Conservation (phyloP, 495 filamentous ascomycete genomes). For the Cairneyella variabilis region DNA sequence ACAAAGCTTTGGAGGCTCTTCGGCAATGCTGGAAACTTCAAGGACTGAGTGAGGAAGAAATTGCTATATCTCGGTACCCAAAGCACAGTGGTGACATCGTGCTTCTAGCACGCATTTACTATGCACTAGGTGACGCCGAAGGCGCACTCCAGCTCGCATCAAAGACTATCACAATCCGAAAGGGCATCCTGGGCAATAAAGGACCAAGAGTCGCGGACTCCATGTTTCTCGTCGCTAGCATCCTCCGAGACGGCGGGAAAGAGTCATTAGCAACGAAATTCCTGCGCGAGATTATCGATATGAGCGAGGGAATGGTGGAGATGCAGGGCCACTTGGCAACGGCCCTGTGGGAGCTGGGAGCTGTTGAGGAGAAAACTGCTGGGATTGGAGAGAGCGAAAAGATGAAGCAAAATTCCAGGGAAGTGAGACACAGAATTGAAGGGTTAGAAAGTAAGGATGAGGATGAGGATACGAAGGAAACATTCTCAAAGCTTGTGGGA, state of each 20-base stretch:
- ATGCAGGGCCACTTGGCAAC: constrained; percentile 1
- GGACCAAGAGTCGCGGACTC: constrained; percentile 2
- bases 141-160: not conserved
- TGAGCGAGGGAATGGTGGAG: not conserved
- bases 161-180: constrained; percentile 2
- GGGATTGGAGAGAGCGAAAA: not conserved
- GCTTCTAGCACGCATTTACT: constrained; percentile 2
- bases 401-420: not conserved
- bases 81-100: constrained; percentile 4
- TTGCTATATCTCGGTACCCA: not conserved
- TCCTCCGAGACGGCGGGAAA: not conserved
- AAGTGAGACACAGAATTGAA: not conserved
- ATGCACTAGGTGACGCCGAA: not conserved
- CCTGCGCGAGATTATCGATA: constrained; percentile 1
- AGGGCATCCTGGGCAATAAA: constrained; percentile 2
- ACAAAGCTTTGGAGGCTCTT: not conserved
- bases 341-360: not conserved
- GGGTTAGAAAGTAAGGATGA: not conserved
- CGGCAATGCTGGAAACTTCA: not conserved
- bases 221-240: constrained; percentile 1
- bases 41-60: not conserved
- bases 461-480: not conserved
- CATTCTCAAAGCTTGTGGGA: constrained; percentile 2
- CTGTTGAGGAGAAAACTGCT: not conserved
- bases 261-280: not conserved